Conservation (phyloP, 192 early-diverging fungal genomes). For the Powellomyces hirtus region DNA sequence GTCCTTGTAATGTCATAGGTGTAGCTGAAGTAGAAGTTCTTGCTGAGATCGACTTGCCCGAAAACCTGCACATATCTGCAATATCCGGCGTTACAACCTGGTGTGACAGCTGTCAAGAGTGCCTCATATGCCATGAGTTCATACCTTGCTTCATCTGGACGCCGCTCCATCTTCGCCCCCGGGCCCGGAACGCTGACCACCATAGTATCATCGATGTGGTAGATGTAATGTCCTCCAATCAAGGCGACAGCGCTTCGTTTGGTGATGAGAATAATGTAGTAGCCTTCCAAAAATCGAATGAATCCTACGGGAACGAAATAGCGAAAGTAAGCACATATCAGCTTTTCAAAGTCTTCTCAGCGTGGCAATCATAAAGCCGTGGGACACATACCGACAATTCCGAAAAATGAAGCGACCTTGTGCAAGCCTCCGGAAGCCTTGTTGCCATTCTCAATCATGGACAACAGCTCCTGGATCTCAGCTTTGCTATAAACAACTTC, state of each 20-base stretch:
- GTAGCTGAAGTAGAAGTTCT: conserved; percentile 97
- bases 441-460: conserved; percentile 79
- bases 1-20: conserved; percentile 94
- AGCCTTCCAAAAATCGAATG: conserved; percentile 87
- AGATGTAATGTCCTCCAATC: conserved; percentile 92
- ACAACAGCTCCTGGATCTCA: conserved; percentile 69
- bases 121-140: not conserved
- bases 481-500: conserved; percentile 70
- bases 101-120: not conserved
- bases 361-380: no score
- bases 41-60: conserved; percentile 85
- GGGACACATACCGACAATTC: conserved; percentile 61
- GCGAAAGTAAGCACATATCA: no score
- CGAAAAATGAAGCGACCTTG: conserved; percentile 65
- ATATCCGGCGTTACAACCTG: not conserved
- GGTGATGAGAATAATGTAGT: conserved; percentile 86
- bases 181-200: conserved; percentile 67
- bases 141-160: conserved; percentile 68
- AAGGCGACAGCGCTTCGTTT: conserved; percentile 81
- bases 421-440: conserved; percentile 69
- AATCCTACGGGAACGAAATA: no score
- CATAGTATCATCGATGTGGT: conserved; percentile 90
- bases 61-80: conserved; percentile 76
- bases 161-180: conserved; percentile 62
- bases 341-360: no score